Conservation (phyloP, 345 rosid species). For the Arabidopsis suecica region DNA sequence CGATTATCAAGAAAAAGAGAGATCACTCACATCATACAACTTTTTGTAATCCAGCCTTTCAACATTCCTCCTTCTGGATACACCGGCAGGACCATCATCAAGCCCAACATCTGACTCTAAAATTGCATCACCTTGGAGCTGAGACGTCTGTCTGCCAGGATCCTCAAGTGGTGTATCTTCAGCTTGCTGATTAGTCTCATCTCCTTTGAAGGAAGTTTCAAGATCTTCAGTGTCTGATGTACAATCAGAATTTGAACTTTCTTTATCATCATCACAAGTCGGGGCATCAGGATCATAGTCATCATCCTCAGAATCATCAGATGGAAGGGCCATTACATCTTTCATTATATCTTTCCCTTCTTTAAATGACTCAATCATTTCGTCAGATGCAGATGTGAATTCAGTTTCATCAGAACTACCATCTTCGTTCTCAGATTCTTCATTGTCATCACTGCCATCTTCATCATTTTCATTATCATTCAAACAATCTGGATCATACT, state of each 20-base stretch:
- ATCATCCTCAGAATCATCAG: conserved; percentile 95
- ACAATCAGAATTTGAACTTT: conserved; percentile 76
- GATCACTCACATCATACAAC: conserved; percentile 76
- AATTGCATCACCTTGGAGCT: conserved; percentile 41
- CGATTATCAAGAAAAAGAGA: conserved; percentile 2
- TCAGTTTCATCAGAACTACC: conserved; percentile 68
- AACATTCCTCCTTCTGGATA: conserved; percentile 60
- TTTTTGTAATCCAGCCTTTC: conserved; percentile 91
- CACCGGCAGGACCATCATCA: conserved; percentile 49
- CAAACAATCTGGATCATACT: conserved; percentile 63
- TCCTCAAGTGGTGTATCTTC: conserved; percentile 38
- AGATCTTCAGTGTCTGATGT: conserved; percentile 83
- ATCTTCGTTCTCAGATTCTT: conserved; percentile 63
- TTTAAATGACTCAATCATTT: conserved; percentile 49
- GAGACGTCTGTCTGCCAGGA: conserved; percentile 38
- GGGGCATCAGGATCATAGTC: conserved; percentile 73
- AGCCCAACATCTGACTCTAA: conserved; percentile 48
- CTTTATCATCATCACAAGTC: conserved; percentile 52
- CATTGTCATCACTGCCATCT: conserved; percentile 51
- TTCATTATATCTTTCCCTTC: conserved; percentile 47
- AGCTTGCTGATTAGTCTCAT: conserved; percentile 48
- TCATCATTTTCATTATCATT: conserved; percentile 53
- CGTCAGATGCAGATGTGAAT: conserved; percentile 64
- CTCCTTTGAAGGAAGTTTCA: conserved; percentile 43
- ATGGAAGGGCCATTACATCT: conserved; percentile 58